These are phyloP conservation scores for Pyricularia grisea DNA, from an alignment of 2,329 filamentous ascomycete species.

Conservation along the genomic window DNA sequence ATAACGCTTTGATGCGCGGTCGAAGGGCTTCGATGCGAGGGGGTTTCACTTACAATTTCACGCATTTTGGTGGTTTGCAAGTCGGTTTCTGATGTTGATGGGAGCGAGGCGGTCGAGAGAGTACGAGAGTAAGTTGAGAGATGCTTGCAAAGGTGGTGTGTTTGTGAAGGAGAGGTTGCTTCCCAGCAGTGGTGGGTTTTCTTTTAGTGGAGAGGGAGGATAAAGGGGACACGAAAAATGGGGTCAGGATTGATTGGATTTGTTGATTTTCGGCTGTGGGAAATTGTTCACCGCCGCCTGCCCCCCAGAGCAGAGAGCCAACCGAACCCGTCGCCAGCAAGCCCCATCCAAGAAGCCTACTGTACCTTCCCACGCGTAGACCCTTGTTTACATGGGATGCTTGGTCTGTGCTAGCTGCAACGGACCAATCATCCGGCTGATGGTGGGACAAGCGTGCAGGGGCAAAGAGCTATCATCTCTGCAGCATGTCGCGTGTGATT, in stretches of 20 bases:
- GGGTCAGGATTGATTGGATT: not conserved
- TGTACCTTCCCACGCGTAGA: not conserved
- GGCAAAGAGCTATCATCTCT: not conserved
- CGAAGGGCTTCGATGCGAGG: not conserved
- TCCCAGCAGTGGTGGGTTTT: not conserved
- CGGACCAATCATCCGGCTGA: not conserved
- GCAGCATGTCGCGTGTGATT: not conserved
- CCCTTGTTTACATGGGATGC: conserved; percentile 4
- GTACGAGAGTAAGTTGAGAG: conserved; percentile 9
- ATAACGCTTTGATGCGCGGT: conserved; percentile 13
- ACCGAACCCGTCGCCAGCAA: not conserved
- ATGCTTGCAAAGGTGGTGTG: conserved; percentile 19
- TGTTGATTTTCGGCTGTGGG: conserved; percentile 4
- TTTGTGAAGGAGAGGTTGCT: conserved; percentile 25
- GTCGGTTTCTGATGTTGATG: not conserved
- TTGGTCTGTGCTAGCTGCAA: conserved; percentile 3
- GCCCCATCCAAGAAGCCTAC: not conserved
- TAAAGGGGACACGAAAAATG: conserved; percentile 2
- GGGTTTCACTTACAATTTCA: conserved; percentile 58
- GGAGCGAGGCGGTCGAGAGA: not conserved
- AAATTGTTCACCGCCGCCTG: conserved; percentile 4
- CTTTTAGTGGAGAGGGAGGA: conserved; percentile 1
- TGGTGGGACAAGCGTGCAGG: not conserved
- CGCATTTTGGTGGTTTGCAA: conserved; percentile 48
- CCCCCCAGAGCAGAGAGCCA: not conserved